Evolutionary conservation across 2,329 filamentous ascomycete genomes (phyloP).

Genomic region (Xylaria hypoxylon): DNA sequence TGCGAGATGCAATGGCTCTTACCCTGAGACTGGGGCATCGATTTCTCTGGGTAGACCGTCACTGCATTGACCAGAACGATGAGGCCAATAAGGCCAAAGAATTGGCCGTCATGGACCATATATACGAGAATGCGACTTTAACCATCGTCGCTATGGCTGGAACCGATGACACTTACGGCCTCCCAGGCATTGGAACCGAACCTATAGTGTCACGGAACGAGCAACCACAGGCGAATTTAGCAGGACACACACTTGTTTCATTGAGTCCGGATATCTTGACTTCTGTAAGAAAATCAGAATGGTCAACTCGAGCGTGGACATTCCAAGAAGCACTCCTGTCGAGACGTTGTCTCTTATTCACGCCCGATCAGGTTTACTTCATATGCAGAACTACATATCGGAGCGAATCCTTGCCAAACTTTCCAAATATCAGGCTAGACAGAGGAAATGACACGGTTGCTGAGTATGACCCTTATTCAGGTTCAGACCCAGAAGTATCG

Average conservation of each 20-base stretch:
- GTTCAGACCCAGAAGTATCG: slow-evolving; percentile 6
- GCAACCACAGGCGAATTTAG: slow-evolving; percentile 9
- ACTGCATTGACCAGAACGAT: slow-evolving; percentile 23
- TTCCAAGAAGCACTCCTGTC: slow-evolving; percentile 21
- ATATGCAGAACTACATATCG: slow-evolving; percentile 20
- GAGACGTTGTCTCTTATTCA: slow-evolving; percentile 21
- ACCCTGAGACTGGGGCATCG: slow-evolving; percentile 8
- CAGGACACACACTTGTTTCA: slow-evolving; percentile 11
- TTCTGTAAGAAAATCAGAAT: slow-evolving; percentile 16
- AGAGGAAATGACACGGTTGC: neutral
- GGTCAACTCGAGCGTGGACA: slow-evolving; percentile 21
- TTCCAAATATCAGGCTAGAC: neutral
- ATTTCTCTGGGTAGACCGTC: slow-evolving; percentile 29
- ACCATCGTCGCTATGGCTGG: slow-evolving; percentile 24
- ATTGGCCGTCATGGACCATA: slow-evolving; percentile 18
- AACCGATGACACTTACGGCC: slow-evolving; percentile 14
- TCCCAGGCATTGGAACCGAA: slow-evolving; percentile 4
- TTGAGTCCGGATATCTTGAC: slow-evolving; percentile 9
- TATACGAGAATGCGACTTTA: slow-evolving; percentile 29
- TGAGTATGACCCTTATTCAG: slow-evolving; percentile 10
- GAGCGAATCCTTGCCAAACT: slow-evolving; percentile 19
- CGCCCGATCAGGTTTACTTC: slow-evolving; percentile 21
- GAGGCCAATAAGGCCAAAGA: slow-evolving; percentile 15
- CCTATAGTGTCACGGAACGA: slow-evolving; percentile 16
- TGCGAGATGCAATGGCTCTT: slow-evolving; percentile 24